Evolutionary conservation across 768 basidiomycete species (phyloP).

Genomic region (Gelatoporia subvermispora): DNA sequence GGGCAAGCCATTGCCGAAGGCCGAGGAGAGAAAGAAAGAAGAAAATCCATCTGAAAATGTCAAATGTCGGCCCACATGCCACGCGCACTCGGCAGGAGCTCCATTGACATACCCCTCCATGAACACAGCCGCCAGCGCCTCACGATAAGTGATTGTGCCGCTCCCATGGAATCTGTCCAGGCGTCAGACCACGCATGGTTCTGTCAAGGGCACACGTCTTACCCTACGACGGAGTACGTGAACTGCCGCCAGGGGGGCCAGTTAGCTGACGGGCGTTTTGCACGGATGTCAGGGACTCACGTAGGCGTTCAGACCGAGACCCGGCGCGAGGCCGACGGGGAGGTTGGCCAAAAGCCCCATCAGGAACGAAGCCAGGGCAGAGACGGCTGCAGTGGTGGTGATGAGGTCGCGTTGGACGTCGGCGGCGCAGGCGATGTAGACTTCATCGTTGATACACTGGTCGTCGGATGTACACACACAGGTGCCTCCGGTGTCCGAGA

Average conservation of each 20-base stretch:
- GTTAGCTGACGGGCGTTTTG: background rate
- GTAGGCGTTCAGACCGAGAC: constrained; percentile 79
- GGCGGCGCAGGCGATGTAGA: constrained; percentile 50
- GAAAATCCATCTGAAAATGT: constrained; percentile 64
- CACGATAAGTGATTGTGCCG: constrained; percentile 65
- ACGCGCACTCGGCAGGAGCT: background rate
- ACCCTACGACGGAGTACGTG: constrained; percentile 80
- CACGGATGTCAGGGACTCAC: constrained; percentile 34
- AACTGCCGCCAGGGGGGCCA: constrained; percentile 42
- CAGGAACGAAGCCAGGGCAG: constrained; percentile 68
- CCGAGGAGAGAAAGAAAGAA: constrained; percentile 75
- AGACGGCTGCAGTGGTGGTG: constrained; percentile 74
- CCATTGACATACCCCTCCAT: constrained; percentile 63
- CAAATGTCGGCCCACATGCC: background rate
- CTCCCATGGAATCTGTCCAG: constrained; percentile 53
- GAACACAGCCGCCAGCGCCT: constrained; percentile 83
- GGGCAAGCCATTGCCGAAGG: constrained; percentile 84
- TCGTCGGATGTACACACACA: constrained; percentile 67
- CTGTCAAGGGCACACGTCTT: constrained; percentile 1
- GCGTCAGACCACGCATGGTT: background rate
- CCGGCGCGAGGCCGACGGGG: constrained; percentile 87
- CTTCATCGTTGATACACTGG: constrained; percentile 45
- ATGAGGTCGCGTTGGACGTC: constrained; percentile 74
- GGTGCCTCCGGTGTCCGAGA: constrained; percentile 74
- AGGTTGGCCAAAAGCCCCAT: constrained; percentile 85